Percentiles rank a stretch among this genome's conserved stretches.
Evolutionary conservation across 2,329 filamentous ascomycete species (phyloP).

Genomic region (Colletotrichum australisinense): DNA sequence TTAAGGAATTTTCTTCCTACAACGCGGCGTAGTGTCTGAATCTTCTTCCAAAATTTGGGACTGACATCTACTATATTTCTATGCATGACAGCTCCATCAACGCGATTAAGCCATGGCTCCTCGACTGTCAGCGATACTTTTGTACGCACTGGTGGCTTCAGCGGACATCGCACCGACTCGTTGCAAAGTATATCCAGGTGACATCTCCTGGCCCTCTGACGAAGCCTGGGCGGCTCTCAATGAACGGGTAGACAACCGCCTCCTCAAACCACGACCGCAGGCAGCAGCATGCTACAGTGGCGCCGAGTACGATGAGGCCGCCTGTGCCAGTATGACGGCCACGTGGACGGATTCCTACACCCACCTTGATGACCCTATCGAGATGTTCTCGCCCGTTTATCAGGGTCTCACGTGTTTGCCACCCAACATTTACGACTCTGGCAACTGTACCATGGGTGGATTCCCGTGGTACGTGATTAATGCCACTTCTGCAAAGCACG

Average conservation of each 20-base stretch:
- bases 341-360: slow-evolving; percentile 18
- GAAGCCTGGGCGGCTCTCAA: slow-evolving; percentile 5
- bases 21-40: neutral
- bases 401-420: slow-evolving; percentile 26
- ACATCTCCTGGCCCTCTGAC: slow-evolving; percentile 6
- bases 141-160: neutral
- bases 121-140: neutral
- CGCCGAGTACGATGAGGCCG: neutral
- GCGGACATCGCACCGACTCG: neutral
- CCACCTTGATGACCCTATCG: slow-evolving; percentile 20
- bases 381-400: slow-evolving; percentile 23
- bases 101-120: neutral
- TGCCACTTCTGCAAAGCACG: neutral
- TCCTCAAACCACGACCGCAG: slow-evolving; percentile 16
- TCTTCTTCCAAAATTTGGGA: neutral
- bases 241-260: neutral
- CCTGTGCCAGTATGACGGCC: slow-evolving; percentile 10
- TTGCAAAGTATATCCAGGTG: slow-evolving; percentile 17
- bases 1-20: neutral
- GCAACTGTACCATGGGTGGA: slow-evolving; percentile 28
- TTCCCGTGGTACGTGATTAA: slow-evolving; percentile 25
- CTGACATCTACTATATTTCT: neutral
- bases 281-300: slow-evolving; percentile 24
- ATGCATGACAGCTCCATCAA: neutral
- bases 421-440: slow-evolving; percentile 17